phyloP scores from a whole-genome alignment of 345 rosid genomes.

The Eucalyptus fibrosa region DNA sequence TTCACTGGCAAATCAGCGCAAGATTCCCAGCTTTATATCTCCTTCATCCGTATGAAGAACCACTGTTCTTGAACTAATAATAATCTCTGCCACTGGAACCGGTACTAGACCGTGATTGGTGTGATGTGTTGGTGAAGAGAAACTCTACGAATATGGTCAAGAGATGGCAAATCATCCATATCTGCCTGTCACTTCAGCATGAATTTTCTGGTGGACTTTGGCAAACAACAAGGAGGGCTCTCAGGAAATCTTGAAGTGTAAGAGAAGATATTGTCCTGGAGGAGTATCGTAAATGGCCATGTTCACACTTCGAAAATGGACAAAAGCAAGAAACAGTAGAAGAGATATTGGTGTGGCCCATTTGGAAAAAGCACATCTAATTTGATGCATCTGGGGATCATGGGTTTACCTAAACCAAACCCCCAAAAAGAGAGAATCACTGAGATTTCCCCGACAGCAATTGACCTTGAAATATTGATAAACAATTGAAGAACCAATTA shows the following conservation, averaged over 20 bases:
- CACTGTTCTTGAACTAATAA: constrained; percentile 19
- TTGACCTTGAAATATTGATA: neutral
- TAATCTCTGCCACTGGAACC: constrained; percentile 19
- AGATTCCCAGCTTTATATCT: neutral
- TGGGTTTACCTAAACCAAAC: neutral
- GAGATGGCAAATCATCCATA: neutral
- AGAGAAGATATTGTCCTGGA: neutral
- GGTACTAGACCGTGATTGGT: constrained; percentile 20
- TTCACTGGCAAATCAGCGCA: neutral
- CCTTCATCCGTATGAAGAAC: neutral
- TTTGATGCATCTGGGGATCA: neutral
- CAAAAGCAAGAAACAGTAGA: neutral
- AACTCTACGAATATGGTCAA: neutral
- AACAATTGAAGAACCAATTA: neutral
- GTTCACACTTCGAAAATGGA: neutral
- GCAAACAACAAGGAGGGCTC: neutral
- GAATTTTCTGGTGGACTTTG: neutral
- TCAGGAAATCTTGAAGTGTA: neutral
- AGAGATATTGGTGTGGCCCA: neutral
- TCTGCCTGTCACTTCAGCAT: neutral
- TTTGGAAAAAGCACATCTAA: neutral
- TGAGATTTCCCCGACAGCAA: neutral
- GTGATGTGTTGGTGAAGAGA: constrained; percentile 11
- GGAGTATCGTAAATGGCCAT: neutral
- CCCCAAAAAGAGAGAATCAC: neutral